phyloP scores from a whole-genome alignment of 139 green algal genomes.

The Pedinophyceae sp. region DNA sequence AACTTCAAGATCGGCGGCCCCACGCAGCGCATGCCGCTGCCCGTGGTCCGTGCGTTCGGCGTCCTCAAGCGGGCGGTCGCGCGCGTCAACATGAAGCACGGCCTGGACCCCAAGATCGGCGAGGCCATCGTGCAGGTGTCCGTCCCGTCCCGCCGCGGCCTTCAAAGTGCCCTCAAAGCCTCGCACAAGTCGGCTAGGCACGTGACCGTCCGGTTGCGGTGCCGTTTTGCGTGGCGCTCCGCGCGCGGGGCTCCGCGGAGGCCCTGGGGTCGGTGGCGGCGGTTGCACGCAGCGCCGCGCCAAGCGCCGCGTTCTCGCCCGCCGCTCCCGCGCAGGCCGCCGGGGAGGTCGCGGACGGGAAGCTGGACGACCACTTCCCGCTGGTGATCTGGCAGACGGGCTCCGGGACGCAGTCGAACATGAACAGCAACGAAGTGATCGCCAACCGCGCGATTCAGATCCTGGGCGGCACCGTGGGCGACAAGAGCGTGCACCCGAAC shows the following conservation, averaged over 20 bases:
- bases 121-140: slow-evolving; percentile 47
- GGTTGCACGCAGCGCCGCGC: no score
- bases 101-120: slow-evolving; percentile 39
- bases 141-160: no score
- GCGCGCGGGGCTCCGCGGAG: no score
- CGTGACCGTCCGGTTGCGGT: no score
- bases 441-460: slow-evolving; percentile 58
- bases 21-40: slow-evolving; percentile 78
- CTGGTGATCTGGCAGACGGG: slow-evolving; percentile 90
- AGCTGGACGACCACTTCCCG: slow-evolving; percentile 79
- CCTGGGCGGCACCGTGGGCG: slow-evolving; percentile 54
- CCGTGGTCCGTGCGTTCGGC: slow-evolving; percentile 76
- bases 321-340: slow-evolving; percentile 23
- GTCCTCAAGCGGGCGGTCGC: slow-evolving; percentile 50
- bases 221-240: no score
- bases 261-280: no score
- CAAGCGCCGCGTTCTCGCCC: no score
- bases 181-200: no score
- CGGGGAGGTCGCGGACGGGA: slow-evolving; percentile 60
- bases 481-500: slow-evolving; percentile 84
- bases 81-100: slow-evolving; percentile 56
- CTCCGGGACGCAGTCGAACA: slow-evolving; percentile 86
- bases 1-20: slow-evolving; percentile 96
- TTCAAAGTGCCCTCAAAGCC: no score
- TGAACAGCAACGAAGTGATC: slow-evolving; percentile 96